Evolutionary conservation across 2,329 filamentous ascomycete species (phyloP), one percentile per base, ranked within the genome.

Genomic region (Hymenoscyphus fructigenus): DNA sequence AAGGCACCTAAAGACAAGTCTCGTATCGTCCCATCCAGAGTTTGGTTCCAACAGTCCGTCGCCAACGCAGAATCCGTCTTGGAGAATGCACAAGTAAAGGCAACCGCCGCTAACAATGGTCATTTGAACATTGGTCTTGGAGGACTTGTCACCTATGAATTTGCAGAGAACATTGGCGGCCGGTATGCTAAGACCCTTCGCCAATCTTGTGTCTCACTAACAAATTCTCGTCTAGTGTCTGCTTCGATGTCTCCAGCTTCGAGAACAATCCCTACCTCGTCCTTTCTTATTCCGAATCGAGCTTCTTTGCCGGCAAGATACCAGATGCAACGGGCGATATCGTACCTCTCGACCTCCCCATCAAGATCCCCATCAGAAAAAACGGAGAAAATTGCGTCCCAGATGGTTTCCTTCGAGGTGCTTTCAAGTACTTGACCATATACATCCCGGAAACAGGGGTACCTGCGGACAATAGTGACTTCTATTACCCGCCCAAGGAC

Each of bases 121-220:
- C 61, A 58, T 1, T 71, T 66, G 63, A 64, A 55, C 36, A 66
- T 74, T 26, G 63, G 68, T 36, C 62, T 73, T 76, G 65, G 77
- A 23, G 76, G 76, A 15, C 68, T 76, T 55, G 67, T 79, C 63
- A 79, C 76, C 5, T 74, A 78, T 57, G 78, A 78, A 61, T 80
- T 80, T 65, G 72, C 66, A 4, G 75, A 80, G 71, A 80, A 80
- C 62, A 78, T 79, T 65, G 75, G 73, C 56, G 78, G 79, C 58
- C 72, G 76, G 78, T 79, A 70, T 59, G 74, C 66, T 38, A 14
- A 2, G 1, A 36, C 14, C 5, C 23, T 2, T 38, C 47, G 5
- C 17, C 41, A 47, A 47, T n/a, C 41, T 47, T 47, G 44, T 20
- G 9, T n/a, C 9, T 10, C 17, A 26, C 12, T 66, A 61, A 65